Conservation (phyloP, 352 stramenopile species). For the Phytophthora pinifolia region DNA sequence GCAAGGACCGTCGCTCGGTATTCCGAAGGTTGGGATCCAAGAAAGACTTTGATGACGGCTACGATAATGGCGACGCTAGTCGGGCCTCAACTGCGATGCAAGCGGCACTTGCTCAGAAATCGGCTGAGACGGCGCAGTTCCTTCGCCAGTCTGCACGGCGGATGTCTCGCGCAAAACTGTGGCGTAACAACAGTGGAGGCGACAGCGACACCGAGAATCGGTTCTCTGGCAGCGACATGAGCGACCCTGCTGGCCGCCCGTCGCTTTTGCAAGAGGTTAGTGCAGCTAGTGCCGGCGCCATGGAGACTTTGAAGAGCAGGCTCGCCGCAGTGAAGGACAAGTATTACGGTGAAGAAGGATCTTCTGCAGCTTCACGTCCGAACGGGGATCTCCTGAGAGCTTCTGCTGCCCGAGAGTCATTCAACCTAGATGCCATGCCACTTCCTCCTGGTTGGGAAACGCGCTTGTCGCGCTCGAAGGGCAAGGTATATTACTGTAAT, state of each 20-base stretch:
- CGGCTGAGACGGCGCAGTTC: slow-evolving; percentile 77
- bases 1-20: slow-evolving; percentile 53
- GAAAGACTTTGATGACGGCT: slow-evolving; percentile 52
- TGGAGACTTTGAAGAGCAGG: slow-evolving; percentile 73
- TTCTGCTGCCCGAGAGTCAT: slow-evolving; percentile 43
- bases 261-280: slow-evolving; percentile 74
- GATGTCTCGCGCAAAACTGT: slow-evolving; percentile 63
- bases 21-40: slow-evolving; percentile 79
- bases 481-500: slow-evolving; percentile 88
- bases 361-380: slow-evolving; percentile 13
- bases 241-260: slow-evolving; percentile 44
- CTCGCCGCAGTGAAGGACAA: slow-evolving; percentile 81
- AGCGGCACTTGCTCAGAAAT: slow-evolving; percentile 67
- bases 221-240: slow-evolving; percentile 48
- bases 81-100: slow-evolving; percentile 53
- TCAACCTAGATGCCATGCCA: slow-evolving; percentile 71
- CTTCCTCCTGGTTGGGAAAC: slow-evolving; percentile 81
- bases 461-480: slow-evolving; percentile 80
- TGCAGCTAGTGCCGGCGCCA: slow-evolving; percentile 51
- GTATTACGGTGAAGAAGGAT: slow-evolving; percentile 66
- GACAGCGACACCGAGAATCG: slow-evolving; percentile 49
- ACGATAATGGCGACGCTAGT: slow-evolving; percentile 44
- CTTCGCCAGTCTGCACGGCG: slow-evolving; percentile 70
- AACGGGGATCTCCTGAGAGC: slow-evolving; percentile 13
- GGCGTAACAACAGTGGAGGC: slow-evolving; percentile 38